These are phyloP conservation scores for Ogataea philodendri DNA, from an alignment of 805 yeast species.

Conservation along the genomic window DNA sequence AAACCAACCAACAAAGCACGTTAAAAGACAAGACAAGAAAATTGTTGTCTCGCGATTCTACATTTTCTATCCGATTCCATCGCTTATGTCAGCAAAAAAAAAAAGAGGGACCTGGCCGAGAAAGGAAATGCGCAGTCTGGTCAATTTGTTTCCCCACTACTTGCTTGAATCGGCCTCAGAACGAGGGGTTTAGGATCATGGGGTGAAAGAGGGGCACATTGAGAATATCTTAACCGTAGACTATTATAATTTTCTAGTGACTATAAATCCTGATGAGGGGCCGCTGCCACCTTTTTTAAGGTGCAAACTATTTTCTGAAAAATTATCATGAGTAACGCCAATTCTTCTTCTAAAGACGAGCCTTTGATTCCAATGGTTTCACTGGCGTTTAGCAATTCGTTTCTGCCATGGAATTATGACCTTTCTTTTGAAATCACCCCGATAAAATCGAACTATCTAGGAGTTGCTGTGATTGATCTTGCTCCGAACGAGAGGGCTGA, in stretches of 20 bases:
- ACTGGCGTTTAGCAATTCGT: conserved; percentile 35
- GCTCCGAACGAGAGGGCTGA: conserved; percentile 25
- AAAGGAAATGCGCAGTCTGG: background rate
- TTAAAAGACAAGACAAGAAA: conserved; percentile 8
- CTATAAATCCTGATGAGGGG: conserved; percentile 1
- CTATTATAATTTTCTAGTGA: background rate
- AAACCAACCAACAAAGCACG: conserved; percentile 3
- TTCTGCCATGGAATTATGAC: conserved; percentile 39
- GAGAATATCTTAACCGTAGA: conserved; percentile 2
- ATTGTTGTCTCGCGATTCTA: conserved; percentile 1
- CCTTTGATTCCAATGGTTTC: conserved; percentile 20
- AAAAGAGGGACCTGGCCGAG: background rate
- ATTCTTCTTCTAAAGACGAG: conserved; percentile 4
- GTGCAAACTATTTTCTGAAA: background rate
- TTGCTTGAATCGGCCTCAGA: too few relatives aligned
- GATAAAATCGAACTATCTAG: conserved; percentile 45
- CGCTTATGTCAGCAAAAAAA: conserved; percentile 1
- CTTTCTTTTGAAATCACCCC: conserved; percentile 37
- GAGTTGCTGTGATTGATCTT: conserved; percentile 37
- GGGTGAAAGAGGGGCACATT: too few relatives aligned
- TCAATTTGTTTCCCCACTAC: conserved; percentile 5
- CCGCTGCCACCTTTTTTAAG: too few relatives aligned
- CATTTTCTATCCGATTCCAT: conserved; percentile 3
- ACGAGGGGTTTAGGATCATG: too few relatives aligned
- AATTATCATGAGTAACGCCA: conserved; percentile 1